Evolutionary conservation across 2,329 filamentous ascomycete species (phyloP).

Genomic region (Xylariales sp.): DNA sequence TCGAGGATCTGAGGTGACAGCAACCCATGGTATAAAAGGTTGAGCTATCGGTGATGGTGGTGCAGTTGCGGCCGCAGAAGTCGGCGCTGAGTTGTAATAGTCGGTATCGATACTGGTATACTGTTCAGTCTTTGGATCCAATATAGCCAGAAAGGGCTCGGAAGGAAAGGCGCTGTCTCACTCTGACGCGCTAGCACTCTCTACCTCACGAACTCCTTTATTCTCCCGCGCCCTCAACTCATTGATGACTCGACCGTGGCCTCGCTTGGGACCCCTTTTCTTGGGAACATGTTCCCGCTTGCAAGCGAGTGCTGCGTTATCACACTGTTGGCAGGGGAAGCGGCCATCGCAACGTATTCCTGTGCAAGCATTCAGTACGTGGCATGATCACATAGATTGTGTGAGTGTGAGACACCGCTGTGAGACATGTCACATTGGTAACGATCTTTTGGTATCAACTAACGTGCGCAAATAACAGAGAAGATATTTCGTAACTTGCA

Average conservation of each 20-base stretch:
- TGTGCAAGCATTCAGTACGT: slow-evolving; percentile 16
- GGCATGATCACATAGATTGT: too few species aligned
- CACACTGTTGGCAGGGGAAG: slow-evolving; percentile 56
- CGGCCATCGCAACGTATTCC: slow-evolving; percentile 42
- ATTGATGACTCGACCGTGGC: slow-evolving; percentile 58
- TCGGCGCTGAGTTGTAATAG: slow-evolving; percentile 8
- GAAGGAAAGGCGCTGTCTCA: slow-evolving; percentile 2
- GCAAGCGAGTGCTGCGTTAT: slow-evolving; percentile 54
- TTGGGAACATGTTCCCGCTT: slow-evolving; percentile 61
- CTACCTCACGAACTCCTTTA: slow-evolving; percentile 28
- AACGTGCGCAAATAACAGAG: too few species aligned
- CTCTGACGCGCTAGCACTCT: slow-evolving; percentile 11
- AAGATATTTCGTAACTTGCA: too few species aligned
- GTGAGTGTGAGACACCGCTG: too few species aligned
- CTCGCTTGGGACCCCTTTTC: slow-evolving; percentile 60
- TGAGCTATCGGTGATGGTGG: slow-evolving; percentile 20
- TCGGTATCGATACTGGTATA: slow-evolving; percentile 9
- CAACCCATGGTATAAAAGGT: slow-evolving; percentile 25
- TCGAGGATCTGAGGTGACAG: slow-evolving; percentile 25
- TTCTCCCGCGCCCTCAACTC: slow-evolving; percentile 49
- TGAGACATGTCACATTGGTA: too few species aligned
- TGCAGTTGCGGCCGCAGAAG: slow-evolving; percentile 5
- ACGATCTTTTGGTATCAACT: too few species aligned
- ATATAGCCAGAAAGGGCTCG: neutral
- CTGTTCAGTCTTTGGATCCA: neutral